Evolutionary conservation across 495 filamentous ascomycete genomes (phyloP), one percentile per base, ranked within the genome.

Genomic region (Penicillium pancosmium): DNA sequence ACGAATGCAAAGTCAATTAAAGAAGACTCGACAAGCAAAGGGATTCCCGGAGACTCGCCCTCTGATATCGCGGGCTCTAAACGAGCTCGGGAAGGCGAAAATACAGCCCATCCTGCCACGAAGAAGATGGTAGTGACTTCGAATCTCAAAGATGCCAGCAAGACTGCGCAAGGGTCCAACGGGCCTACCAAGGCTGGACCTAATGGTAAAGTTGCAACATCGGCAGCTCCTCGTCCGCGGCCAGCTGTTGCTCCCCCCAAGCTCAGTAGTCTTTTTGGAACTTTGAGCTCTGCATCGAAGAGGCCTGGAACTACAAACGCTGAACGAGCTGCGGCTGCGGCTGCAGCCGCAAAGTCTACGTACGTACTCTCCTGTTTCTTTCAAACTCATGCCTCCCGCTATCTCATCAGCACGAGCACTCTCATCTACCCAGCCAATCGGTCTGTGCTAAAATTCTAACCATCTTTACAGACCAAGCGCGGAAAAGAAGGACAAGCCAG

Each of bases 231-330:
- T 13, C 82, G 82, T 43, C 70, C 73, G 4, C 84, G 81, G 54
- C 68, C 76, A 10, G 80, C 75, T 51, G 74, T 82, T 46, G 71
- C 83, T 35, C 73, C 78, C 3, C 78, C 82, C 16, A 88, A 88
- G 63, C 79, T 84, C 4, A 81, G 80, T 4, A 79, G 73, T 47
- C 78, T 87, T 40, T 87, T 87, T 64, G 78, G 83, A 13, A 82
- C 75, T 59, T 62, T 88, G 50, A 76, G 78, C 51, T 86, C 85
- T 15, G 85, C 84, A 21, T 82, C 79, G 2, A 88, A 88, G 67
- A 82, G 83, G 62, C 82, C 84, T 4, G 81, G 84, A 16, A 82
- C 84, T 10, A 82, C 81, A 0, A 80, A 80, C 67, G 79, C 81
- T 13, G 81, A 80, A 54, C 69, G 78, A 61, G 76, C 75, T 27